Base-by-base conservation (phyloP, 2,329 filamentous ascomycete genomes). In the Sporothrix curviconia region DNA sequence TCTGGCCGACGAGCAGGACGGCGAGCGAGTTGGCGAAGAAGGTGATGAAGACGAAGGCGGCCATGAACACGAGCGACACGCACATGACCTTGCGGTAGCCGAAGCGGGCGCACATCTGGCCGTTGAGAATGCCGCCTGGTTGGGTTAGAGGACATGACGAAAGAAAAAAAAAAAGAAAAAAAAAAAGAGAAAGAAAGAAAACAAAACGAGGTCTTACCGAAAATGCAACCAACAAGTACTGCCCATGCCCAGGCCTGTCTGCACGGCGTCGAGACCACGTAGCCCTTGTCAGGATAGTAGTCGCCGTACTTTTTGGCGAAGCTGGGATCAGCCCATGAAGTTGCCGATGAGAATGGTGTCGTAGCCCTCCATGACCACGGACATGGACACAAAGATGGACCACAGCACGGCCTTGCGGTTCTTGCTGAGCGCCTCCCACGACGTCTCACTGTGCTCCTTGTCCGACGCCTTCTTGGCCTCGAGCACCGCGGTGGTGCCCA, bases 201-300 rank as follows among this genome's bases (percentile, higher is more conserved):
- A 77, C n/a, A n/a, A n/a, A n/a, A n/a, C n/a, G n/a, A n/a, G n/a
- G n/a, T n/a, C n/a, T n/a, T 69, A 1, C 79, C 79, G 2, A 81
- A 57, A 22, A 82, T 76, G 11, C 72, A 70, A 3, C 79, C 79
- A 6, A 76, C 71, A 14, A n/a, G 70, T 66, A 0, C 73, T 46
- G 55, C 58, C 60, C 59, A 63, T 65, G 22, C 69, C 68, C 0
- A 82, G 65, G 0, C 71, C 77, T 2, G 76, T 71, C 62, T 81
- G 78, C 80, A 82, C 0, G 72, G 62, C 0, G 76, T 74, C 0
- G 74, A 69, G 25, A 82, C 67, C 59, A 79, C 66, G 47, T 70
- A 71, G 6, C 62, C 61, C 15, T 64, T 64, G 3, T 57, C 60
- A 12, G 64, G 65, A 50, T 64, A 25, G 32, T 51, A 68, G 19